Conservation (phyloP, 805 yeast genomes). For the Myxozyma kluyveri region DNA sequence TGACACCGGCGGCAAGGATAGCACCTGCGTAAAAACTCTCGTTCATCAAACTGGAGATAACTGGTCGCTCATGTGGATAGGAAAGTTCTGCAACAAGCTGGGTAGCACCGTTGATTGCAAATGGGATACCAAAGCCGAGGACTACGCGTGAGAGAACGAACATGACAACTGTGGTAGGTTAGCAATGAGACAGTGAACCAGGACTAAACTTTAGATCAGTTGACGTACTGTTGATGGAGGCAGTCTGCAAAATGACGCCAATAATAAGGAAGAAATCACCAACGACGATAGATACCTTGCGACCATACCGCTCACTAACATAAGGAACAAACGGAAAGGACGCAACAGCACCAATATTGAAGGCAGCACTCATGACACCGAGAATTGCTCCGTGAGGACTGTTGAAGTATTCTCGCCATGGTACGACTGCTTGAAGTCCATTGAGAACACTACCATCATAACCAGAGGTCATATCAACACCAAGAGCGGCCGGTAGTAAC, state of each 20-base stretch:
- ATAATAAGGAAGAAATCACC: conserved; percentile 9
- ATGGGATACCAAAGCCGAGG: conserved; percentile 18
- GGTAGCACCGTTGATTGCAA: conserved; percentile 10
- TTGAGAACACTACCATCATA: conserved; percentile 53
- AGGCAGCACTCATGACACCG: conserved; percentile 40
- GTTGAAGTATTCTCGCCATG: conserved; percentile 44
- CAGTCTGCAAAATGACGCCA: conserved; percentile 27
- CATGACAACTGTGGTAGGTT: conserved; percentile 28
- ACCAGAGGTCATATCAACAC: conserved; percentile 40
- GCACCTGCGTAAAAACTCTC: conserved; percentile 54
- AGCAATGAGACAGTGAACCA: too few relatives aligned
- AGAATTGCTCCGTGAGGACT: conserved; percentile 40
- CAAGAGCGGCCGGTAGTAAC: conserved; percentile 9
- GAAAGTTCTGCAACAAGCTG: conserved; percentile 17
- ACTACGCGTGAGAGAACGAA: conserved; percentile 15
- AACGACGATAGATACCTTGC: conserved; percentile 39
- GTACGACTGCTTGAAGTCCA: conserved; percentile 48
- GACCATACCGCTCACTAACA: conserved; percentile 42
- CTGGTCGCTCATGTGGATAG: conserved; percentile 19
- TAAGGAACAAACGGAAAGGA: neutral
- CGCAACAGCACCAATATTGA: conserved; percentile 3
- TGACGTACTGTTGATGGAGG: conserved; percentile 34
- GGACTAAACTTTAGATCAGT: neutral
- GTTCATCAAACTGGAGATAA: conserved; percentile 48
- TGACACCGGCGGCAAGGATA: conserved; percentile 32